Percentiles rank a stretch among this genome's conserved stretches.
Evolutionary conservation across 2,329 filamentous ascomycete genomes (phyloP).

Genomic region (Chaetomiaceae sp.): DNA sequence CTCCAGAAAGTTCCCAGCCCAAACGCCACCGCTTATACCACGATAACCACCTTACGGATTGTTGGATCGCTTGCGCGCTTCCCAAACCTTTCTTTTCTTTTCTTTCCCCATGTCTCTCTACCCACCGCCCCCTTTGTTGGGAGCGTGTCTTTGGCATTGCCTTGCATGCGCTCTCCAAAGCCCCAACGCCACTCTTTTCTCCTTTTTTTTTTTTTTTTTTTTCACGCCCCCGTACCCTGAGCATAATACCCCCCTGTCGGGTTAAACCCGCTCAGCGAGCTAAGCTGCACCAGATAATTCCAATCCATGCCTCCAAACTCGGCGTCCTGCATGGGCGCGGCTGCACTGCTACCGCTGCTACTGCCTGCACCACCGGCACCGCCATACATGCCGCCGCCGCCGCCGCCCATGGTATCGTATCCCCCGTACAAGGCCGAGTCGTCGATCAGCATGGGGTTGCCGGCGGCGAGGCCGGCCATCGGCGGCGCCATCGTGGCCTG

Average conservation of each 20-base stretch:
- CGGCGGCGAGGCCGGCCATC: constrained; percentile 10
- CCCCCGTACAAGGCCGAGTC: constrained; percentile 24
- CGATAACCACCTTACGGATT: no score
- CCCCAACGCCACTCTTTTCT: no score
- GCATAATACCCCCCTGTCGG: constrained; percentile 12
- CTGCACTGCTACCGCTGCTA: not conserved
- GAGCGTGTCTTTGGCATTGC: no score
- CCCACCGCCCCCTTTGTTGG: no score
- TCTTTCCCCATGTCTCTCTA: no score
- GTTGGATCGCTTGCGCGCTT: no score
- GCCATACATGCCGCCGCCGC: constrained; percentile 29
- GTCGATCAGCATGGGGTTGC: constrained; percentile 20
- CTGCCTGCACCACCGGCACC: constrained; percentile 5
- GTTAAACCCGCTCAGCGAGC: constrained; percentile 24
- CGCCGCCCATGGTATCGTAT: constrained; percentile 27
- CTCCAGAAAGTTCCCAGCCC: no score
- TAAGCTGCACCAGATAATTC: constrained; percentile 44
- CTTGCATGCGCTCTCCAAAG: no score
- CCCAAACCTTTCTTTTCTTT: no score
- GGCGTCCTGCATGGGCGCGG: constrained; percentile 22
- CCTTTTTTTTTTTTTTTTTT: not conserved
- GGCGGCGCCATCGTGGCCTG: not conserved
- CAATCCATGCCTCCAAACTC: constrained; percentile 43
- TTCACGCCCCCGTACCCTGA: constrained; percentile 9
- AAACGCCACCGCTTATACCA: no score